Evolutionary conservation across 352 stramenopile genomes (phyloP).

Genomic region (Phytophthora pistaciae): DNA sequence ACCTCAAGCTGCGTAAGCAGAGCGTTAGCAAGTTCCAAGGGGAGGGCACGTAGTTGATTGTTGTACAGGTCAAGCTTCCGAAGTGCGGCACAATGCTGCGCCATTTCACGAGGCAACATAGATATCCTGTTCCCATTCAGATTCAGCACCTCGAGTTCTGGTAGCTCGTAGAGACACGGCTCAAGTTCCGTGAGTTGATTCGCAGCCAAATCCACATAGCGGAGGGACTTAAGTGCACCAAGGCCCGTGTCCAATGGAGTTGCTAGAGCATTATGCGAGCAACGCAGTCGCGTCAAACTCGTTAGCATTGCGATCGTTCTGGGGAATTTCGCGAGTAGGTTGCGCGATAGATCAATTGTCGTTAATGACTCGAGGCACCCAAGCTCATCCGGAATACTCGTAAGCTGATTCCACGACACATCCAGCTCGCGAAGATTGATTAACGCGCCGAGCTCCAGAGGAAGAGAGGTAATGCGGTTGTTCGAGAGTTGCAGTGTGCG

Average conservation of each 20-base stretch:
- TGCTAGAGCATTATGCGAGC: conserved; percentile 60
- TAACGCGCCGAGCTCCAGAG: conserved; percentile 63
- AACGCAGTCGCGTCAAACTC: conserved; percentile 48
- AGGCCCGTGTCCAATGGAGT: conserved; percentile 50
- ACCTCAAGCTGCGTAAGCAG: conserved; percentile 68
- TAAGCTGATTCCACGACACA: conserved; percentile 71
- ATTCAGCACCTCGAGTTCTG: conserved; percentile 61
- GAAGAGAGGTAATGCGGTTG: conserved; percentile 53
- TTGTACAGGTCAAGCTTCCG: conserved; percentile 73
- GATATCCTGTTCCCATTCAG: conserved; percentile 57
- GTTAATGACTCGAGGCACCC: conserved; percentile 57
- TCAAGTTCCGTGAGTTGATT: conserved; percentile 64
- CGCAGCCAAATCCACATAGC: conserved; percentile 67
- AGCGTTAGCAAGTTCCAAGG: conserved; percentile 54
- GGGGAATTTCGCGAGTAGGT: conserved; percentile 56
- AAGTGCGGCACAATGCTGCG: conserved; percentile 34
- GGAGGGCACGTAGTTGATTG: conserved; percentile 63
- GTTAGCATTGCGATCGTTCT: conserved; percentile 58
- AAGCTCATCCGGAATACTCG: conserved; percentile 63
- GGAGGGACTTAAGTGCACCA: conserved; percentile 35
- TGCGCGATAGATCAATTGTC: conserved; percentile 59
- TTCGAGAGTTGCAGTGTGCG: conserved; percentile 44
- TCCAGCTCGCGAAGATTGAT: conserved; percentile 58
- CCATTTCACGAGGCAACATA: conserved; percentile 57
- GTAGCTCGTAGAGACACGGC: conserved; percentile 56